These are phyloP conservation scores for Hawksworthiomyces lignivorus DNA, from an alignment of 2,329 filamentous ascomycete species.

Conservation along the genomic window DNA sequence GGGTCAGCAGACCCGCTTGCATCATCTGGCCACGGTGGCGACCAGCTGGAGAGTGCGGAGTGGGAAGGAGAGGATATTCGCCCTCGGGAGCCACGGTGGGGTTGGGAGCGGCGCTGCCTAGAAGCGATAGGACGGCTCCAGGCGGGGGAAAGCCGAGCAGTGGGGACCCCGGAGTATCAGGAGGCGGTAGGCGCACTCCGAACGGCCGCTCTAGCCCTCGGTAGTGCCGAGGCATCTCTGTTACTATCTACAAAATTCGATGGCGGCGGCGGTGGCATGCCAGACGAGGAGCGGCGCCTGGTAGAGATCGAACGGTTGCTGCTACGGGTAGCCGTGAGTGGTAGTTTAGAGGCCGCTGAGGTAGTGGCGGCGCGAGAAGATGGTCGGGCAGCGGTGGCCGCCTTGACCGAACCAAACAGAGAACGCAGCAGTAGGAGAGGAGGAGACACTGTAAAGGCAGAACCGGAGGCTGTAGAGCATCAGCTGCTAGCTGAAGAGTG, in stretches of 20 bases:
- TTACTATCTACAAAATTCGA: too few relatives aligned
- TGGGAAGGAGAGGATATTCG: background rate
- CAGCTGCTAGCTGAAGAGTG: constrained; percentile 21
- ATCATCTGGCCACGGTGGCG: too few relatives aligned
- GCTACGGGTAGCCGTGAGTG: constrained; percentile 24
- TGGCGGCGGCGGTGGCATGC: too few relatives aligned
- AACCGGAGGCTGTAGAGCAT: too few relatives aligned
- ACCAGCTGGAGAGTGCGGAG: too few relatives aligned
- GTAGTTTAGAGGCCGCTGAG: constrained; percentile 16
- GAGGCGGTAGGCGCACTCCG: constrained; percentile 16
- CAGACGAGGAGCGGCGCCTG: too few relatives aligned
- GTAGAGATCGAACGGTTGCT: constrained; percentile 10
- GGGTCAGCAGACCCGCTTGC: constrained; percentile 5
- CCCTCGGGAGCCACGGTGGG: constrained; percentile 21
- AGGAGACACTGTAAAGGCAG: too few relatives aligned
- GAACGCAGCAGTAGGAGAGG: too few relatives aligned
- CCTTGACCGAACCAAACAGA: too few relatives aligned
- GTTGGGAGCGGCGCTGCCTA: constrained; percentile 26
- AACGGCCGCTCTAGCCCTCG: constrained; percentile 25
- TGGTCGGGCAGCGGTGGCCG: constrained; percentile 3
- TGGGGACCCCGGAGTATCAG: background rate
- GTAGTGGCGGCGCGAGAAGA: constrained; percentile 10
- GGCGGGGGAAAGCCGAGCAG: background rate
- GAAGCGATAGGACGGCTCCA: constrained; percentile 23
- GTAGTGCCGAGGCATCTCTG: constrained; percentile 20